Conservation (phyloP, 257 asterid genomes). For the Solanum sejunctum region DNA sequence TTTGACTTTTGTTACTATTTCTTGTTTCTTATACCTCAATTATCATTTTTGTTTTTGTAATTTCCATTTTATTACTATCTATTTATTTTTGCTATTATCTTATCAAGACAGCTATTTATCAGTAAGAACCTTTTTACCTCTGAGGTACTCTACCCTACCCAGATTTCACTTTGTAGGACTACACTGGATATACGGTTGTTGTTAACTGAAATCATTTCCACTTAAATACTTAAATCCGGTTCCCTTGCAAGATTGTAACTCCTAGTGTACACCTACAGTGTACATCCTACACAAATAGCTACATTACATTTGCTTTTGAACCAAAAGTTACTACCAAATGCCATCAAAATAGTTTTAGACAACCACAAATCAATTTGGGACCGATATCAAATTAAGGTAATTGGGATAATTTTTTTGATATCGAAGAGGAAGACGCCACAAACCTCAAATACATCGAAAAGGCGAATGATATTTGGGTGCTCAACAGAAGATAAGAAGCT, state of each 20-base stretch:
- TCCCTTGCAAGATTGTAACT: background rate
- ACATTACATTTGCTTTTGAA: background rate
- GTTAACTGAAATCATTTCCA: too few relatives aligned
- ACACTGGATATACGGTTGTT: too few relatives aligned
- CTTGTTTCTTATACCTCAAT: too few relatives aligned
- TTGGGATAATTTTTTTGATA: background rate
- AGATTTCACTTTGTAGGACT: too few relatives aligned
- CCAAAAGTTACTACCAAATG: background rate
- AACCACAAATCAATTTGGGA: background rate
- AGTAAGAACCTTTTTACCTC: too few relatives aligned
- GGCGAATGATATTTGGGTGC: slow-evolving; percentile 53
- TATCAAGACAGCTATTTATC: too few relatives aligned
- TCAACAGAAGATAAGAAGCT: slow-evolving; percentile 38
- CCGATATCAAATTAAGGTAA: background rate
- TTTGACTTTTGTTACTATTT: too few relatives aligned
- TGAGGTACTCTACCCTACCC: too few relatives aligned
- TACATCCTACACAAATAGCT: background rate
- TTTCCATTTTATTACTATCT: too few relatives aligned
- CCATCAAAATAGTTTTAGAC: background rate
- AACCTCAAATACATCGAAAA: slow-evolving; percentile 31
- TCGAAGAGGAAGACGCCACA: background rate
- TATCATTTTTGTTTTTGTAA: too few relatives aligned
- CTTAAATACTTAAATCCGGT: background rate
- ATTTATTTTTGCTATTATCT: too few relatives aligned
- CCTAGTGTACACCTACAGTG: background rate